These are phyloP conservation scores for Sutorius australiensis DNA, from an alignment of 768 basidiomycete genomes.

Conservation along the genomic window DNA sequence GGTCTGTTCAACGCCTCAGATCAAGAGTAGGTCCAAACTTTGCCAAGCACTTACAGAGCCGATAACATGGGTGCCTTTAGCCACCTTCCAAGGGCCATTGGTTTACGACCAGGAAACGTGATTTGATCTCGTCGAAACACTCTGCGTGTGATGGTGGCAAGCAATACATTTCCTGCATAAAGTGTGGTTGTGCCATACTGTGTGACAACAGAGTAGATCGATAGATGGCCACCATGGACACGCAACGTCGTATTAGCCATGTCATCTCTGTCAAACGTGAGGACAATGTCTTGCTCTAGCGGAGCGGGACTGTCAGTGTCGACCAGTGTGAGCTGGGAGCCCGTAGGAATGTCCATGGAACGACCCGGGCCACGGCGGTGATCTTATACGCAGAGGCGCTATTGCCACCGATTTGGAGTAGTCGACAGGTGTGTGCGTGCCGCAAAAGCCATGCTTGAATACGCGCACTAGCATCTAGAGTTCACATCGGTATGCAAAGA, in stretches of 20 bases:
- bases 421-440: neutral
- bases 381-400: neutral
- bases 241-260: constrained; percentile 11
- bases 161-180: neutral
- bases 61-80: constrained; percentile 6
- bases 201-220: constrained; percentile 13
- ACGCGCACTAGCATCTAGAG: neutral
- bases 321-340: constrained; percentile 19
- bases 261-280: constrained; percentile 14
- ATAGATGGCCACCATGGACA: neutral
- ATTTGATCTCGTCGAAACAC: constrained; percentile 10
- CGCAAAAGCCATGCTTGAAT: neutral
- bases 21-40: neutral
- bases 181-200: constrained; percentile 3
- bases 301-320: neutral
- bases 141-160: constrained; percentile 16
- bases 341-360: neutral
- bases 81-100: constrained; percentile 13
- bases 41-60: constrained; percentile 10
- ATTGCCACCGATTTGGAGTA: neutral
- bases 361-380: too few relatives aligned
- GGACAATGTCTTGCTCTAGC: neutral
- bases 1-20: constrained; percentile 6
- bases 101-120: constrained; percentile 5
- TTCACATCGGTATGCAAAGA: neutral